A percentile compares a stretch with the other conserved stretches of the same genome.
Evolutionary conservation across 352 stramenopile genomes (phyloP).

Genomic region (Plasmopara halstedii): DNA sequence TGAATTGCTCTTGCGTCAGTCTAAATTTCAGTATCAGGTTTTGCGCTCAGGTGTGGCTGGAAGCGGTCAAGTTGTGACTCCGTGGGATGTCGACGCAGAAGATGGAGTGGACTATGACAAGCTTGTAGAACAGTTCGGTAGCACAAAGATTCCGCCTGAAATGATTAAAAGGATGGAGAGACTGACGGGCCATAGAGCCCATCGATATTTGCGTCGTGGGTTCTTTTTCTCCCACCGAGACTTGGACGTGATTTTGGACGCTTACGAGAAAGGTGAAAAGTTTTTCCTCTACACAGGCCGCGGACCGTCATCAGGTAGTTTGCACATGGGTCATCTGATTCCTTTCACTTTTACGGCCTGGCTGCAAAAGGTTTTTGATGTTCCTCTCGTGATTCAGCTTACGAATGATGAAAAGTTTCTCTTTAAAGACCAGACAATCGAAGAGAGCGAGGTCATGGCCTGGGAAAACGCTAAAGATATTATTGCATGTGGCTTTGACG

Average conservation of each 20-base stretch:
- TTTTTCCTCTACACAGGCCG: slow-evolving; percentile 99
- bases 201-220: slow-evolving; percentile 96
- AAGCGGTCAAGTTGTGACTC: slow-evolving; percentile 82
- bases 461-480: slow-evolving; percentile 99
- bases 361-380: slow-evolving; percentile 97
- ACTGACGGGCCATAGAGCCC: slow-evolving; percentile 89
- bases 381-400: slow-evolving; percentile 99
- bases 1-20: slow-evolving; percentile 64
- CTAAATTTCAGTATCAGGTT: slow-evolving; percentile 66
- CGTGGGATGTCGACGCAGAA: slow-evolving; percentile 92
- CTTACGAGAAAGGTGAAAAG: slow-evolving; percentile 93
- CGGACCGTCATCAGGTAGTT: slow-evolving; percentile 93
- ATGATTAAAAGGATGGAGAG: slow-evolving; percentile 94
- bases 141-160: slow-evolving; percentile 88
- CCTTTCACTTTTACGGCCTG: slow-evolving; percentile 99
- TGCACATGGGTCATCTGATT: slow-evolving; percentile 99
- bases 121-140: slow-evolving; percentile 98
- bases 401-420: slow-evolving; percentile 99
- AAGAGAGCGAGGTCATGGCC: slow-evolving; percentile 89
- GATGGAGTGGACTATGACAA: slow-evolving; percentile 99
- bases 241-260: slow-evolving; percentile 92
- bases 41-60: slow-evolving; percentile 37
- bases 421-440: slow-evolving; percentile 95
- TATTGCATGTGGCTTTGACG: slow-evolving; percentile 96
- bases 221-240: slow-evolving; percentile 99